Evolutionary conservation across 176 grass and related monocot genomes (phyloP).

Genomic region (Olyra latifolia): DNA sequence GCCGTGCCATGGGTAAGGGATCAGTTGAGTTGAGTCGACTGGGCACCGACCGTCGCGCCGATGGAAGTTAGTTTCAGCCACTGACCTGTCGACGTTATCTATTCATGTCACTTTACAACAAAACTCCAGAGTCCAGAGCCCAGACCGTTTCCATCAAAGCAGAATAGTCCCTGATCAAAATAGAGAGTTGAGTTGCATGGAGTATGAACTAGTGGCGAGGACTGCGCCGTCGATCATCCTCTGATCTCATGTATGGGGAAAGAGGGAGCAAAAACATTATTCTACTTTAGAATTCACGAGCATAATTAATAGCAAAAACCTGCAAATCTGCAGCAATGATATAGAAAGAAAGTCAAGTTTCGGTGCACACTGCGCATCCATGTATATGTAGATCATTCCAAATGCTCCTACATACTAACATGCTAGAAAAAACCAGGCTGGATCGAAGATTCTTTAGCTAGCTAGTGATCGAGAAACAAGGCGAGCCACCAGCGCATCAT

Average conservation of each 20-base stretch:
- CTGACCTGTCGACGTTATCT: neutral
- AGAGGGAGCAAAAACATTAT: too few species aligned
- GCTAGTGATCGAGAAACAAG: too few species aligned
- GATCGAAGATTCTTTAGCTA: conserved; percentile 15
- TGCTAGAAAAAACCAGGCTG: conserved; percentile 42
- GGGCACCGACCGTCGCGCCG: neutral
- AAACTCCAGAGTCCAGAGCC: neutral
- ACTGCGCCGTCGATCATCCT: too few species aligned
- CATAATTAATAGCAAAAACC: too few species aligned
- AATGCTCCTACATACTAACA: neutral
- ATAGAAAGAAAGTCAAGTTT: neutral
- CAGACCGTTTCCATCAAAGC: neutral
- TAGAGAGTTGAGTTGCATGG: too few species aligned
- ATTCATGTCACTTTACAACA: neutral
- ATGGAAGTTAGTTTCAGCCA: neutral
- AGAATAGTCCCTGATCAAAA: neutral
- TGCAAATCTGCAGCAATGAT: too few species aligned
- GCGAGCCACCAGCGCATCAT: conserved; percentile 2
- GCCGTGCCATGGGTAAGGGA: neutral
- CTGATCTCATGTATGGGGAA: too few species aligned
- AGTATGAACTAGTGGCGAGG: too few species aligned
- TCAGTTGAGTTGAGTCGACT: conserved; percentile 4
- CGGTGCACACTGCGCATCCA: neutral
- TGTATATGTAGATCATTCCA: neutral
- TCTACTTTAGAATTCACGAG: too few species aligned